Evolutionary conservation across 306 rosid genomes (phyloP), one percentile per base, ranked within the genome.

Genomic region (Lathyrus tuberosus): DNA sequence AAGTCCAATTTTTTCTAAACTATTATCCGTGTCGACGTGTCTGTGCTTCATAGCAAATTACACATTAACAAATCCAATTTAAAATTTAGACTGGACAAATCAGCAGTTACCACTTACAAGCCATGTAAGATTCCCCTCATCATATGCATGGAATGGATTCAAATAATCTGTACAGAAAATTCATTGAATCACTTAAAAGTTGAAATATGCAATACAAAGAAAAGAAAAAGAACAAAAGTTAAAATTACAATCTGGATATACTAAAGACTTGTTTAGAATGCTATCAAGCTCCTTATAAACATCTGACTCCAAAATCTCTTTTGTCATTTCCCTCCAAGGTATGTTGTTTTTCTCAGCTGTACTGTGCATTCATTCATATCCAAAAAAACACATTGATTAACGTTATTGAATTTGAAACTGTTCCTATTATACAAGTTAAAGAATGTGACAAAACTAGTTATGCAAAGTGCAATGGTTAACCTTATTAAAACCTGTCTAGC

Each of bases 81-180:
- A n/a, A n/a, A n/a, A n/a, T n/a, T n/a, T n/a, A n/a, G n/a, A n/a
- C n/a, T n/a, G n/a, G n/a, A n/a, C n/a, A n/a, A 44, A 41, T 4
- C 5, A 12, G n/a, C 7, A 12, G 4, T 31, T 3, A 28, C 1
- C 26, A 64, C 84, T 73, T 54, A 85, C 88, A 80, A 85, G 79
- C 92, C 92, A 87, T 74, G 92, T 60, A 77, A 87, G 92, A 79
- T 87, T 81, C 24, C 92, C 92, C 46, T 83, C 89, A 18, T 87
- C 89, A 77, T 87, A 85, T 58, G 89, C 89, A 79, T 87, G 92
- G 60, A 87, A 85, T 33, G 92, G 89, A 73, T 75, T 81, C 78
- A 87, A 78, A 71, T 85, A 87, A 83, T 87, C 89, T 87, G 88
- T 4, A 49, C 3, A 67, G 16, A 17, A 52, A 71, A 66, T 72